Evolutionary conservation across 352 stramenopile genomes (phyloP).

Genomic region (Pythium dissimile): DNA sequence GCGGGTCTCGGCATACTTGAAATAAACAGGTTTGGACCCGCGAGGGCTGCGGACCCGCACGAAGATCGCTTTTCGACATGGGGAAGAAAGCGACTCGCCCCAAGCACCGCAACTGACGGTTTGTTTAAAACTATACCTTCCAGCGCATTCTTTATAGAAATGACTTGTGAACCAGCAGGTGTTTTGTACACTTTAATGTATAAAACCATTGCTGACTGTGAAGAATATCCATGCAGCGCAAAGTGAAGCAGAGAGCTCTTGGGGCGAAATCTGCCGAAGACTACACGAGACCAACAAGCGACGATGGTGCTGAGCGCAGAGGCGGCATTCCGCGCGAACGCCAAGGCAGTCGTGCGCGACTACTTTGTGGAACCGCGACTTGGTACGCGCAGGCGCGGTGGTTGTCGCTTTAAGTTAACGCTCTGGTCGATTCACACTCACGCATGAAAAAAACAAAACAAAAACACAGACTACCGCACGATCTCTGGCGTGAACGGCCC

Average conservation of each 20-base stretch:
- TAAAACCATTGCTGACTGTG: neutral
- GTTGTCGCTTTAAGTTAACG: too few species aligned
- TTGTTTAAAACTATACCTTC: conserved; percentile 2
- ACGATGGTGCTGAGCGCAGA: conserved; percentile 57
- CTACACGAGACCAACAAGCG: neutral
- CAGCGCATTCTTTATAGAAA: neutral
- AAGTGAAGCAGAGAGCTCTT: conserved; percentile 18
- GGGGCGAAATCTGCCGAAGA: neutral
- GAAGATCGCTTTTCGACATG: conserved; percentile 14
- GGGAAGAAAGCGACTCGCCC: neutral
- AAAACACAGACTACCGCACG: conserved; percentile 90
- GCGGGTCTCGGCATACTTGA: neutral
- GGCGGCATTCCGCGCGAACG: conserved; percentile 70
- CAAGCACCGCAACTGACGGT: neutral
- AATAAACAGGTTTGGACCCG: too few species aligned
- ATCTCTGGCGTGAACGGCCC: conserved; percentile 99
- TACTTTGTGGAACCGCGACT: conserved; percentile 86
- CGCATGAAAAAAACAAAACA: neutral
- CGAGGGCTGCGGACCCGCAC: neutral
- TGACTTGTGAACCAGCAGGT: neutral
- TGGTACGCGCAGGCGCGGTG: conserved; percentile 32
- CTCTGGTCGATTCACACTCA: too few species aligned
- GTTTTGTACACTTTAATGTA: conserved; percentile 14
- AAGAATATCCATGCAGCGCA: conserved; percentile 6
- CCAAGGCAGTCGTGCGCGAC: conserved; percentile 77